Evolutionary conservation across 1,284 basidiomycete species (phyloP).

Genomic region (Sphaerobolus stellatus): DNA sequence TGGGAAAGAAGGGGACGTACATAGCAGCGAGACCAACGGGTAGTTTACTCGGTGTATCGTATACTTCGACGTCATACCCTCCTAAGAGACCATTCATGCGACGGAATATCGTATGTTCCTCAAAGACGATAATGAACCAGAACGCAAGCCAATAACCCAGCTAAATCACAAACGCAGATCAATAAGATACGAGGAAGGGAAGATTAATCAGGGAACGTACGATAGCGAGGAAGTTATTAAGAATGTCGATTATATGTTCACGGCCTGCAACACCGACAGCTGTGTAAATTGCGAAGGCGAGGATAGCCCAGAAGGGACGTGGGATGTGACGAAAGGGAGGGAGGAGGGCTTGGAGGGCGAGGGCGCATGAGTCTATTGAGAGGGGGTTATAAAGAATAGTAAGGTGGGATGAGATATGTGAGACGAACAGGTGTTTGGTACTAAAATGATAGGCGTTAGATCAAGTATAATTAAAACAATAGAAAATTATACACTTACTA

Average conservation of each 20-base stretch:
- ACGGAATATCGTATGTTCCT: slow-evolving; percentile 60
- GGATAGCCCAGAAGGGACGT: slow-evolving; percentile 57
- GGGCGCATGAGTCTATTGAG: slow-evolving; percentile 51
- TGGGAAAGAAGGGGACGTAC: slow-evolving; percentile 24
- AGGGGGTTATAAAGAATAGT: not conserved
- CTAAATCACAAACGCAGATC: too few relatives aligned
- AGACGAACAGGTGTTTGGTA: slow-evolving; percentile 32
- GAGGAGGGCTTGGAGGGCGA: slow-evolving; percentile 54
- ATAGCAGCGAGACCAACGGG: slow-evolving; percentile 58
- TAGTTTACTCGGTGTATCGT: slow-evolving; percentile 48
- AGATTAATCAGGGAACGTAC: slow-evolving; percentile 18
- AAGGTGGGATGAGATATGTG: not conserved
- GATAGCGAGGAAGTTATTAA: slow-evolving; percentile 26
- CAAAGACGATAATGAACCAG: slow-evolving; percentile 55
- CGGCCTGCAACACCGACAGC: slow-evolving; percentile 62
- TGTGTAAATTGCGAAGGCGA: slow-evolving; percentile 55
- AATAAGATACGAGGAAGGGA: slow-evolving; percentile 24
- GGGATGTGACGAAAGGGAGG: slow-evolving; percentile 56
- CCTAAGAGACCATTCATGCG: slow-evolving; percentile 40
- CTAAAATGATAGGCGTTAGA: not conserved
- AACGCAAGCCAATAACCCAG: slow-evolving; percentile 67
- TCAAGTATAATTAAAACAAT: not conserved
- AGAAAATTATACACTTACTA: not conserved
- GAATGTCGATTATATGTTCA: slow-evolving; percentile 57
- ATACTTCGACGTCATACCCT: slow-evolving; percentile 57